phyloP scores from a whole-genome alignment of 331 rosid genomes.

The Prunus yedoensis region DNA sequence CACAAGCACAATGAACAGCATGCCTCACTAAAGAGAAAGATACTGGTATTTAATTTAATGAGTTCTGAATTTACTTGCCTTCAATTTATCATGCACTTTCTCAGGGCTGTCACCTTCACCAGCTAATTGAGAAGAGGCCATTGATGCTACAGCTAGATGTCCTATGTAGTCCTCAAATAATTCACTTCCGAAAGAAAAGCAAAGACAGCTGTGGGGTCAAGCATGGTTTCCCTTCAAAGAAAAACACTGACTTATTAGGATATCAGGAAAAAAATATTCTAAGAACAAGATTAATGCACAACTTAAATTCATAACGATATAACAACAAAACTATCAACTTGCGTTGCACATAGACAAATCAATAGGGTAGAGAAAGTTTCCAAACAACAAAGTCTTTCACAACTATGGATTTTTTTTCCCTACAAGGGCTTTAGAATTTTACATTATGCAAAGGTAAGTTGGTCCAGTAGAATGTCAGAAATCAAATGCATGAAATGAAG shows the following conservation, averaged over 20 bases:
- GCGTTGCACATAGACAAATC: not conserved
- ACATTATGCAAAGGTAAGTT: not conserved
- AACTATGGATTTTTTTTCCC: not conserved
- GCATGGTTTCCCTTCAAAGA: conserved; percentile 75
- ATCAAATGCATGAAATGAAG: not conserved
- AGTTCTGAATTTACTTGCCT: conserved; percentile 54
- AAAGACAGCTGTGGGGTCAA: conserved; percentile 88
- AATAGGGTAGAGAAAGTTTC: not conserved
- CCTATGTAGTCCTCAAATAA: conserved; percentile 89
- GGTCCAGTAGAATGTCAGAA: not conserved
- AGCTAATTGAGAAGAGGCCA: conserved; percentile 76
- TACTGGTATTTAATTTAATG: not conserved
- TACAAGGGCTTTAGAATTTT: not conserved
- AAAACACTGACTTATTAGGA: not conserved
- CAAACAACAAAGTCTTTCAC: not conserved
- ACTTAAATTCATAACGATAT: not conserved
- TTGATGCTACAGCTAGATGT: conserved; percentile 85
- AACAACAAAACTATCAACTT: not conserved
- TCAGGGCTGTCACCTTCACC: conserved; percentile 61
- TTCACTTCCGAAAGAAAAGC: conserved; percentile 92
- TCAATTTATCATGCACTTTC: conserved; percentile 68
- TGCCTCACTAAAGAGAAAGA: not conserved
- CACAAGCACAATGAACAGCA: not conserved
- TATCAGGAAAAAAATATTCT: not conserved
- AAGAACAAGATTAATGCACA: not conserved